Evolutionary conservation across 352 stramenopile species (phyloP), one percentile per base, ranked within the genome.

Genomic region (Pythium dissimile): DNA sequence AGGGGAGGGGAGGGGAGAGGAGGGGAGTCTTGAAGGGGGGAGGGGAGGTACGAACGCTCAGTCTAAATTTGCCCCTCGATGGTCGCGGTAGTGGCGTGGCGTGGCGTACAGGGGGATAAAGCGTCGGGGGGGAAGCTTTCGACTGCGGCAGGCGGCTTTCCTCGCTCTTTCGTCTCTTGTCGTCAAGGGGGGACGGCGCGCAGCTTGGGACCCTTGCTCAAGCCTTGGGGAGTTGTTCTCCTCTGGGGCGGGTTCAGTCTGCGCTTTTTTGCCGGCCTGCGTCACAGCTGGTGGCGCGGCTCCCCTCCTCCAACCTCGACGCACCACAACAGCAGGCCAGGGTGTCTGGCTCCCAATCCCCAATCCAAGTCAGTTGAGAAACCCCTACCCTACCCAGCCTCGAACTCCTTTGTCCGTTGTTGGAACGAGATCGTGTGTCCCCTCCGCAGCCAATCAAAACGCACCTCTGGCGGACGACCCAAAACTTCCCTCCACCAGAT

Each of bases 381-480:
- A 26, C 45, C 45, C 28, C 28, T 15, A 8, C 45, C 37, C 45
- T 27, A 41, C 45, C 45, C 37, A n/a, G n/a, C n/a, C n/a, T n/a
- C n/a, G n/a, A n/a, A 20, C 28, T 27, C 5, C 24, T 15, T 28
- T 43, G 30, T 32, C 27, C 23, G 53, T 61, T 31, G 55, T 56
- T 26, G 16, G 37, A 15, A 63, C 55, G 55, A 27, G 31, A 35
- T 13, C 27, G 24, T 26, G 55, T 57, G 55, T 57, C 55, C 38
- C 55, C 55, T 63, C 46, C 46, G 35, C 46, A 24, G 35, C 55
- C 55, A 63, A 63, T 63, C n/a, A 35, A 8, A 38, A 37, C 27
- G 32, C 27, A 21, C 24, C 23, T 5, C 42, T 30, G 21, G 24
- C 23, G 42, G 24, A 50, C 21, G 39, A 24, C 43, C 23, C 45